A percentile compares a stretch with the other conserved stretches of the same genome.
Evolutionary conservation across 305 asterid species (phyloP).

Genomic region (Fraxinus nigra): DNA sequence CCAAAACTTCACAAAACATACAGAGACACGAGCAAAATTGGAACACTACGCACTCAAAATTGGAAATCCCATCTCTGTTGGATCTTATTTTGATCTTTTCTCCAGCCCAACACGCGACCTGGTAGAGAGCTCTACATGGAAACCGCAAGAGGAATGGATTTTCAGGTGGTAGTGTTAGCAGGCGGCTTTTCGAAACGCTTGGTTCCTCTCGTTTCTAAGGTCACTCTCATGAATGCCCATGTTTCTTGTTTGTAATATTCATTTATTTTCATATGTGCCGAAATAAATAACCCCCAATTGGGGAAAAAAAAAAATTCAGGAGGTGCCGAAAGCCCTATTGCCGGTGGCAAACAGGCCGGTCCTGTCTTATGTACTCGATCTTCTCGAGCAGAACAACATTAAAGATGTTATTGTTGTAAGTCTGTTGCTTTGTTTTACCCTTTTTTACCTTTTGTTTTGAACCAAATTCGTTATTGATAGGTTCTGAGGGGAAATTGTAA

Average conservation of each 20-base stretch:
- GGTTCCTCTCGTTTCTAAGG: conserved; percentile 90
- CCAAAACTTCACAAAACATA: neutral
- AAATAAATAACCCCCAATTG: neutral
- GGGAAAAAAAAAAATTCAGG: conserved; percentile 36
- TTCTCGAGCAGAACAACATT: conserved; percentile 73
- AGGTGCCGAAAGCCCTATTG: conserved; percentile 82
- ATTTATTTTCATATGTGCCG: neutral
- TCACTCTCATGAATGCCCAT: conserved; percentile 10
- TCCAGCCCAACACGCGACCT: neutral
- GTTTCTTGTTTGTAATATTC: neutral
- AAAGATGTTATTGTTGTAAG: conserved; percentile 78
- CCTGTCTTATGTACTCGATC: conserved; percentile 75
- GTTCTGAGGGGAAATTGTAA: conserved; percentile 17
- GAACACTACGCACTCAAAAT: neutral
- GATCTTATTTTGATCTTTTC: neutral
- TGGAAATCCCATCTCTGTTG: neutral
- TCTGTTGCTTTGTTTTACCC: neutral
- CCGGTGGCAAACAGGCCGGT: conserved; percentile 89
- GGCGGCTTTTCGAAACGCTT: conserved; percentile 85
- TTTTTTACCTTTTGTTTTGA: neutral
- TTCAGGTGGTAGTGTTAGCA: conserved; percentile 85
- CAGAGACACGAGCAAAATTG: neutral
- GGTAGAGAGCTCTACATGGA: neutral
- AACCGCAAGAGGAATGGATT: conserved; percentile 51
- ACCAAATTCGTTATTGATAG: conserved; percentile 9